Evolutionary conservation across 1,284 basidiomycete genomes (phyloP).

Genomic region (Inonotus obliquus): DNA sequence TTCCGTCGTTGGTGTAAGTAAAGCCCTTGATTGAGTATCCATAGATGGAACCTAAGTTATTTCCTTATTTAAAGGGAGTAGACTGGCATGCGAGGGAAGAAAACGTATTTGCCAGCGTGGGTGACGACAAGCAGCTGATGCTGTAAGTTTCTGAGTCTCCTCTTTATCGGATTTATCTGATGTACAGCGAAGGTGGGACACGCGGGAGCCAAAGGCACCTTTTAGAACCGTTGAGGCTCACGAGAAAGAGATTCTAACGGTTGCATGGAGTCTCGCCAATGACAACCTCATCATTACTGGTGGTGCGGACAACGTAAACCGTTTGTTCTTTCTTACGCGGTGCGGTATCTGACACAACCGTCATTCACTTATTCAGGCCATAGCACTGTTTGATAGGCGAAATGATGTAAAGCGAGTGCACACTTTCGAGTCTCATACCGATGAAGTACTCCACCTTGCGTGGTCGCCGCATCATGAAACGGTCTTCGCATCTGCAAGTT

Average conservation of each 20-base stretch:
- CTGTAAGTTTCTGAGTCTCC: constrained; percentile 50
- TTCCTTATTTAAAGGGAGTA: constrained; percentile 66
- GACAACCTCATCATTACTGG: constrained; percentile 90
- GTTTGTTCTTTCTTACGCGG: background rate
- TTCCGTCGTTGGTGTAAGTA: constrained; percentile 81
- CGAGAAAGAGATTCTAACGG: constrained; percentile 85
- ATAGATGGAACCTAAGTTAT: constrained; percentile 8
- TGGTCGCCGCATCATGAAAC: constrained; percentile 95
- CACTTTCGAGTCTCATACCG: constrained; percentile 89
- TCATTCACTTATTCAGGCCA: constrained; percentile 52
- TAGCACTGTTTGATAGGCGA: constrained; percentile 87
- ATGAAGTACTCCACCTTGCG: constrained; percentile 90
- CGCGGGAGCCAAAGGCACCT: constrained; percentile 68
- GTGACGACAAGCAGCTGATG: constrained; percentile 93
- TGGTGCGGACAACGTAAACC: constrained; percentile 83
- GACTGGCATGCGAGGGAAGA: constrained; percentile 91
- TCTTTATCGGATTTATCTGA: constrained; percentile 13
- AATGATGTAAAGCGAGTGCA: constrained; percentile 81
- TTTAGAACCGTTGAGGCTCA: constrained; percentile 81
- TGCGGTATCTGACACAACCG: background rate
- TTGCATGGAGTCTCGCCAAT: constrained; percentile 84
- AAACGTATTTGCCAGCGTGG: constrained; percentile 91
- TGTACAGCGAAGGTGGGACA: constrained; percentile 77
- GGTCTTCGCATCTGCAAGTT: constrained; percentile 88
- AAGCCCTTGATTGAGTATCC: background rate